Evolutionary conservation across 148 eudicot genomes (phyloP).

Genomic region (Mesembryanthemum crystallinum): DNA sequence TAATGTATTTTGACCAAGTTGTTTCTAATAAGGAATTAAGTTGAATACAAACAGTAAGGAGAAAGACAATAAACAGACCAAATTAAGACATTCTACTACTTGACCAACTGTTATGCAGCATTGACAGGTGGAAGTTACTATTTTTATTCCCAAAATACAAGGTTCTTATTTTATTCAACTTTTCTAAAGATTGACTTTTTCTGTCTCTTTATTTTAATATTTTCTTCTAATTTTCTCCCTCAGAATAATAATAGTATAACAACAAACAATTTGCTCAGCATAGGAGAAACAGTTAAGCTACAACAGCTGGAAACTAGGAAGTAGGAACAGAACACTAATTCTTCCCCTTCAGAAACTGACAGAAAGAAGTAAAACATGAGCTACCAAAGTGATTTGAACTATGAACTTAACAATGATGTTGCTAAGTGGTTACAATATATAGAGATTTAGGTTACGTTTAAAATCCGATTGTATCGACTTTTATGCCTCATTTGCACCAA

Average conservation of each 20-base stretch:
- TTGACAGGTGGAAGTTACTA: conserved; percentile 29
- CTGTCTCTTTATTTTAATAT: not conserved
- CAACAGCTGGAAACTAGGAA: conserved; percentile 25
- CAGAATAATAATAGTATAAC: not conserved
- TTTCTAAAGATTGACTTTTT: conserved; percentile 21
- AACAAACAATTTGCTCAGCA: conserved; percentile 6
- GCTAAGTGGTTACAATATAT: too few species aligned
- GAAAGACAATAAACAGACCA: conserved; percentile 1
- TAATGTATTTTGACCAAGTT: not conserved
- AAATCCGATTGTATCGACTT: too few species aligned
- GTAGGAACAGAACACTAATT: conserved; percentile 11
- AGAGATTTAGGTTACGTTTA: too few species aligned
- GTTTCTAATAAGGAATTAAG: not conserved
- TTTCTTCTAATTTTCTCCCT: not conserved
- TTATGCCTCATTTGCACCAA: too few species aligned
- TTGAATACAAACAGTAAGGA: not conserved
- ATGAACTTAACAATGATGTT: not conserved
- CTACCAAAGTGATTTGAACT: too few species aligned
- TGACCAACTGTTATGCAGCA: conserved; percentile 20
- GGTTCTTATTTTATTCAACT: conserved; percentile 22
- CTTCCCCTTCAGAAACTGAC: not conserved
- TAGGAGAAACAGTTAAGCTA: conserved; percentile 18
- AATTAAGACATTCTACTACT: conserved; percentile 7
- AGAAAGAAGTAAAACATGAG: too few species aligned
- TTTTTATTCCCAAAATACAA: conserved; percentile 9